phyloP scores from a whole-genome alignment of 768 basidiomycete genomes.

The Pulveroboletus sp. region DNA sequence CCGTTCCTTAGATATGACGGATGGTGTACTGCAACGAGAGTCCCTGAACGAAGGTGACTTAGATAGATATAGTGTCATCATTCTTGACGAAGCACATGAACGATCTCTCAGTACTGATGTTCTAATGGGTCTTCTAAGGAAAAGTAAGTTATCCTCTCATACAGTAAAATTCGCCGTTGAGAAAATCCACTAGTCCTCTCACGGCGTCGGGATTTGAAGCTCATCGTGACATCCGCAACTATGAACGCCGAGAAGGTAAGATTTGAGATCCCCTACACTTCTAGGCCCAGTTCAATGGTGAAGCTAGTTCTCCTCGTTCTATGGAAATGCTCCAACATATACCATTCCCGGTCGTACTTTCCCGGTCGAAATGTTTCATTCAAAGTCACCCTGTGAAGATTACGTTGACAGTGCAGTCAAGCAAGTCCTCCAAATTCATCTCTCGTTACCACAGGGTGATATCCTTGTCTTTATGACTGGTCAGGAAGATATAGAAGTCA shows the following conservation, averaged over 20 bases:
- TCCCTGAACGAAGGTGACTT: constrained; percentile 98
- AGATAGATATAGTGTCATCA: constrained; percentile 94
- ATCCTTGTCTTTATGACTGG: constrained; percentile 99
- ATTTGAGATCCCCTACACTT: not conserved
- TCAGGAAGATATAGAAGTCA: constrained; percentile 97
- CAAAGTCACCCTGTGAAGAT: constrained; percentile 97
- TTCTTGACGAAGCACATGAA: constrained; percentile 99
- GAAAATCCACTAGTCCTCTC: constrained; percentile 57
- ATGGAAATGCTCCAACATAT: constrained; percentile 90
- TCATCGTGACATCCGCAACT: constrained; percentile 97
- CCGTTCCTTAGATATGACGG: constrained; percentile 81
- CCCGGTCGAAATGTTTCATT: constrained; percentile 93
- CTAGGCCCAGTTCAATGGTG: not conserved
- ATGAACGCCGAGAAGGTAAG: constrained; percentile 98
- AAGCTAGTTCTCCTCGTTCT: constrained; percentile 90
- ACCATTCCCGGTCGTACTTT: constrained; percentile 95
- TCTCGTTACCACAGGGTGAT: constrained; percentile 89
- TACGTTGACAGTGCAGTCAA: constrained; percentile 98
- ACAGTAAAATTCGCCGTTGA: not conserved
- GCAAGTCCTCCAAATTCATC: constrained; percentile 94
- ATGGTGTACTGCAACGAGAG: constrained; percentile 96
- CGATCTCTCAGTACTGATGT: constrained; percentile 97
- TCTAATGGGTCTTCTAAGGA: constrained; percentile 91
- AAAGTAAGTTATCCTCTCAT: constrained; percentile 55
- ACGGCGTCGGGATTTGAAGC: constrained; percentile 85